Percentiles rank a stretch among this genome's conserved stretches.
phyloP scores from a whole-genome alignment of 331 rosid genomes.

The Prunus yedoensis region DNA sequence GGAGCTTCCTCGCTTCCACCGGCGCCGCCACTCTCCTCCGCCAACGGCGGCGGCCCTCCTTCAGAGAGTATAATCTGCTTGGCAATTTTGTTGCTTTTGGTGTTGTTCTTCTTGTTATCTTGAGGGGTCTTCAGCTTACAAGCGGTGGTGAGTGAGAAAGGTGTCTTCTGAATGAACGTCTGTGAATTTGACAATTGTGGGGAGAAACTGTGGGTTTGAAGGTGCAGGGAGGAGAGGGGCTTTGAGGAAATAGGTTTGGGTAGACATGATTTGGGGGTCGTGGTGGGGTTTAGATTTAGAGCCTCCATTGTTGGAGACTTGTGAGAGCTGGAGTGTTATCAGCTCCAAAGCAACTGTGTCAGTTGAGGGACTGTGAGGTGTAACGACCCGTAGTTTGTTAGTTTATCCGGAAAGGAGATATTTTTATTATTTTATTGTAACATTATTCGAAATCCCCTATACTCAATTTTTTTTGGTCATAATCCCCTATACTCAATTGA shows the following conservation, averaged over 20 bases:
- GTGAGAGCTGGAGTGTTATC: conserved; percentile 15
- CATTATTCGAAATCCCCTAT: too few relatives aligned
- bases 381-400: conserved; percentile 52
- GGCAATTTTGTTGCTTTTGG: conserved; percentile 24
- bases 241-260: conserved; percentile 38
- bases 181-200: conserved; percentile 15
- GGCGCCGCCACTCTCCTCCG: conserved; percentile 33
- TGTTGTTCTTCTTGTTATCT: conserved; percentile 40
- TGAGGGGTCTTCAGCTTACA: conserved; percentile 53
- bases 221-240: conserved; percentile 31
- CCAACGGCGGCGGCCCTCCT: conserved; percentile 59
- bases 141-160: conserved; percentile 31
- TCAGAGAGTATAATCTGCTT: conserved; percentile 77
- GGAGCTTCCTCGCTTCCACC: conserved; percentile 28
- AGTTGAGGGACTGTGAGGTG: conserved; percentile 23
- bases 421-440: neutral
- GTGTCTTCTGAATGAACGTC: conserved; percentile 16
- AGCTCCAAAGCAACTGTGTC: conserved; percentile 1
- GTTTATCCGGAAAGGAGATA: conserved; percentile 44
- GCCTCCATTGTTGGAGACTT: conserved; percentile 41
- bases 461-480: too few relatives aligned
- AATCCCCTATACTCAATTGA: too few relatives aligned
- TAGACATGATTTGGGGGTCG: conserved; percentile 41
- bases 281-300: conserved; percentile 30
- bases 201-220: conserved; percentile 35